Evolutionary conservation across 1,284 basidiomycete genomes (phyloP).

Genomic region (Butyriboletus appendiculatus): DNA sequence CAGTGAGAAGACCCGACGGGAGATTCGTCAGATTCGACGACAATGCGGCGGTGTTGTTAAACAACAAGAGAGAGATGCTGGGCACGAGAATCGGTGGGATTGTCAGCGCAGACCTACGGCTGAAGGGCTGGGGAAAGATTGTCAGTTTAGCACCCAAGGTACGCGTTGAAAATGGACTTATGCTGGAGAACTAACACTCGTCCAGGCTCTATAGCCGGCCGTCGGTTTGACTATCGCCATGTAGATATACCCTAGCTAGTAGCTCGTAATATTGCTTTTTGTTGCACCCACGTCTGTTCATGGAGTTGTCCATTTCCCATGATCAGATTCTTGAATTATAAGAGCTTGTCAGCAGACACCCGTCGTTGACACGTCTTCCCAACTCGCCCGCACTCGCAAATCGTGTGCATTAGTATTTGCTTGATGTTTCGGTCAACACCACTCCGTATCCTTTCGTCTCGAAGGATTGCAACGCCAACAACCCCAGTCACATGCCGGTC

Average conservation of each 20-base stretch:
- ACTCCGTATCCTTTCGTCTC: constrained; percentile 4
- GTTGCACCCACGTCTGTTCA: background rate
- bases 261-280: background rate
- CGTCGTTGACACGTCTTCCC: background rate
- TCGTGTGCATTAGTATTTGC: background rate
- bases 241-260: constrained; percentile 20
- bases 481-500: background rate
- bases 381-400: background rate
- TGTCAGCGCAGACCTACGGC: constrained; percentile 87
- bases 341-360: background rate
- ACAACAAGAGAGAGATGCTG: constrained; percentile 96
- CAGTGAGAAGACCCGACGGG: constrained; percentile 84
- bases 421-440: constrained; percentile 18
- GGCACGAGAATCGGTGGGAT: constrained; percentile 95
- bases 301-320: background rate
- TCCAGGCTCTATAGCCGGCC: constrained; percentile 22
- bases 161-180: constrained; percentile 16
- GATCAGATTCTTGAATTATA: background rate
- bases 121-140: constrained; percentile 96
- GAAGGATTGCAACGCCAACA: background rate
- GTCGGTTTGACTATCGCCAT: background rate
- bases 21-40: constrained; percentile 92
- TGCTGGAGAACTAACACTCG: background rate
- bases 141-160: constrained; percentile 93
- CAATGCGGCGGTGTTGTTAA: constrained; percentile 94